Percentiles rank a stretch among this genome's conserved stretches.
These are phyloP conservation scores for Ramaria sp. DNA, from an alignment of 768 basidiomycete species.

Conservation along the genomic window DNA sequence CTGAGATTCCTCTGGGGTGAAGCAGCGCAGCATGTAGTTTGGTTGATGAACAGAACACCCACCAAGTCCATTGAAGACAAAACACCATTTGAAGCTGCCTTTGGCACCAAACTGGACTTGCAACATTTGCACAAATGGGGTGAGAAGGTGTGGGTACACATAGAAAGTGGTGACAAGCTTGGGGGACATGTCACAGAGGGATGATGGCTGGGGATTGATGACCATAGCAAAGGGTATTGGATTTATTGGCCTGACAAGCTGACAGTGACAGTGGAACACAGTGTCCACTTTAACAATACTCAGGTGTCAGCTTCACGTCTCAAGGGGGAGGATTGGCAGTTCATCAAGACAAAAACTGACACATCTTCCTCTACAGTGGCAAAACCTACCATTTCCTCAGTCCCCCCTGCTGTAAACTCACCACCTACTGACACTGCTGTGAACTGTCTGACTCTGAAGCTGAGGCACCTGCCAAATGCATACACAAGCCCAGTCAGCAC, in stretches of 20 bases:
- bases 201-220: slow-evolving; percentile 9
- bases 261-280: slow-evolving; percentile 11
- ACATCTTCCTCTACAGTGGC: too few species aligned
- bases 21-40: too few species aligned
- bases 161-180: slow-evolving; percentile 12
- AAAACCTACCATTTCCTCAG: too few species aligned
- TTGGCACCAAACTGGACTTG: too few species aligned
- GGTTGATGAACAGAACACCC: too few species aligned
- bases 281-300: neutral
- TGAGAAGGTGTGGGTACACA: too few species aligned
- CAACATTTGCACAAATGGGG: too few species aligned
- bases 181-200: slow-evolving; percentile 12
- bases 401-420: too few species aligned
- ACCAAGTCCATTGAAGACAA: too few species aligned
- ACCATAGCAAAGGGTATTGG: neutral
- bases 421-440: too few species aligned
- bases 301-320: neutral
- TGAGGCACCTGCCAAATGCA: neutral
- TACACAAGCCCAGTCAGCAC: slow-evolving; percentile 4
- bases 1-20: too few species aligned
- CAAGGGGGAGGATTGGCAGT: slow-evolving; percentile 2
- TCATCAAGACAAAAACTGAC: neutral
- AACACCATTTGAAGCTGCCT: too few species aligned
- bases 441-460: neutral
- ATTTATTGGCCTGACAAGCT: slow-evolving; percentile 14